phyloP scores from a whole-genome alignment of 148 eudicot species.

The Rhododendron mucronatum region DNA sequence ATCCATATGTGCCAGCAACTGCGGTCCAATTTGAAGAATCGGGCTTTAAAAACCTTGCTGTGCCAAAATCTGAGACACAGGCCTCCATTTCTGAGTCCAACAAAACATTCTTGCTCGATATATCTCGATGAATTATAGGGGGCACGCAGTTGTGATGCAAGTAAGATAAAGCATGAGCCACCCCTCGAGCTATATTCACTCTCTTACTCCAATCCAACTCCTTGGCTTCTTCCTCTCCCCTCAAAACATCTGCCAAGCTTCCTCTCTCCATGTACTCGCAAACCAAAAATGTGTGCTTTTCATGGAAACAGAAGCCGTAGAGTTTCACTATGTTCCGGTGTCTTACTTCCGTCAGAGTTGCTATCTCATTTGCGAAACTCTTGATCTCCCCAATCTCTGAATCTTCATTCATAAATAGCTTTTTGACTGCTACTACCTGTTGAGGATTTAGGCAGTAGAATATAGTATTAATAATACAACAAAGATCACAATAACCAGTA shows the following conservation, averaged over 20 bases:
- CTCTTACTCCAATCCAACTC: slow-evolving; percentile 10
- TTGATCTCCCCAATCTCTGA: neutral
- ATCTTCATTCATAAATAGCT: slow-evolving; percentile 1
- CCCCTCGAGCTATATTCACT: neutral
- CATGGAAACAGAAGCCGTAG: neutral
- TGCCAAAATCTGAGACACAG: slow-evolving; percentile 8
- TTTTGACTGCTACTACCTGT: slow-evolving; percentile 20
- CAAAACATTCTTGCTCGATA: slow-evolving; percentile 1
- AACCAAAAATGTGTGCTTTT: neutral
- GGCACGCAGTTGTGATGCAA: slow-evolving; percentile 5
- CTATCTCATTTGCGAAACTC: slow-evolving; percentile 4
- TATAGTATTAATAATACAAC: too few relatives aligned
- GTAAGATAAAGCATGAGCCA: neutral
- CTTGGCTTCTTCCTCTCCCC: neutral
- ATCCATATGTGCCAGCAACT: slow-evolving; percentile 6
- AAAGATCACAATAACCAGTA: too few relatives aligned
- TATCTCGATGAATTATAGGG: neutral
- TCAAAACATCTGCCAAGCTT: neutral
- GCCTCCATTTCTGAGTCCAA: neutral
- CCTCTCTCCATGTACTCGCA: slow-evolving; percentile 5
- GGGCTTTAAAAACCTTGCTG: slow-evolving; percentile 8
- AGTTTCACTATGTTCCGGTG: slow-evolving; percentile 9
- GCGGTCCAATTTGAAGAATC: neutral
- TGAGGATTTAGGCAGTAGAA: too few relatives aligned
- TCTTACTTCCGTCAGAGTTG: neutral